Base-by-base conservation (phyloP, 352 stramenopile genomes). In the Globisporangium spiculum region DNA sequence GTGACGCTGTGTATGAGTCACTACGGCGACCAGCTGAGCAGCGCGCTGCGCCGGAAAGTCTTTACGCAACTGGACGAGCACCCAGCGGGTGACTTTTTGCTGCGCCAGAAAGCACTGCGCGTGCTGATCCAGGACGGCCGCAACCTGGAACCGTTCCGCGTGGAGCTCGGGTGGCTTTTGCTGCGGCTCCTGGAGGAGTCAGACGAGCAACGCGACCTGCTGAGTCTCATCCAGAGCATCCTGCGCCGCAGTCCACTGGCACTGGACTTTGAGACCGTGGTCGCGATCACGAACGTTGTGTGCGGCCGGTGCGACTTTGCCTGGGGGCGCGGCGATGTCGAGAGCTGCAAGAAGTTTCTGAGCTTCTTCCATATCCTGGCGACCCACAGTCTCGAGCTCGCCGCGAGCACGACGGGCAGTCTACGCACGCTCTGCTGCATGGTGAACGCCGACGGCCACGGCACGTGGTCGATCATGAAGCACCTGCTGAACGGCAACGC, bases 401-500 rank as follows among this genome's bases (percentile, higher is more conserved):
- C 83, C 1, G 81, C 86, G 7, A 87, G 81, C 20, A 86, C 79
- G 1, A 80, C 83, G 3, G 77, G 70, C 4, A 93, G 84, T 66
- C 69, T 96, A 27, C 78, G 81, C 22, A 93, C 89, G 14, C 68
- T 96, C 3, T 94, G 89, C 63, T 93, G 83, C 60, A 81, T 96
- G 65, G 87, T 94, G 9, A 96, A 96, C 63, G 83, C 83, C 8
- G 87, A 95, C 61, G 86, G 86, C 20, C 81, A 93, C 66, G 86
- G 81, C 34, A 93, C 87, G 38, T 96, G 88, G 88, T 86, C 82
- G 2, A 79, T 94, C 26, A 91, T 94, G 79, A 93, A 94, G 71
- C 68, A 85, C 30, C 26, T 96, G 57, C 78, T 96, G 16, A 86
- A 75, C 70, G 84, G 86, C 41, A 70, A 60, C 3, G 83, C 82